These are phyloP conservation scores for Cyclotella choctawhatcheeana DNA, from an alignment of 108 stramenopile genomes.

Conservation along the genomic window DNA sequence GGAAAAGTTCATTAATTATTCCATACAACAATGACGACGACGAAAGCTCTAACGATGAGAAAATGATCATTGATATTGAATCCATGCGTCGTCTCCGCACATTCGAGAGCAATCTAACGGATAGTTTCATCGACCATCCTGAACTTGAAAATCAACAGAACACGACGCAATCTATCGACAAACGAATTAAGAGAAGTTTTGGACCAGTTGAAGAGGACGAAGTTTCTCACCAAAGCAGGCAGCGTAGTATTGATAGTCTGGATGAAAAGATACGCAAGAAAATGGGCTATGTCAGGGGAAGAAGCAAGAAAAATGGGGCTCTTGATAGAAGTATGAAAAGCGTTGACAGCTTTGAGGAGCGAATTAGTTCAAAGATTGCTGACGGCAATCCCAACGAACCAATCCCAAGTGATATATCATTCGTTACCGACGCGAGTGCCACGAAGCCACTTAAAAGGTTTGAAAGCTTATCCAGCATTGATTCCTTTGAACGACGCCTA, in stretches of 20 bases:
- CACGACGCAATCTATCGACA: background rate
- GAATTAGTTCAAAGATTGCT: background rate
- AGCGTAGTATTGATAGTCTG: background rate
- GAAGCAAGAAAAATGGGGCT: background rate
- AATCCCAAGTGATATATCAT: constrained; percentile 7
- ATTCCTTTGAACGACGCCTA: no score
- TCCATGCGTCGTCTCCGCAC: background rate
- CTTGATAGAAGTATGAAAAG: background rate
- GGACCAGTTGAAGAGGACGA: background rate
- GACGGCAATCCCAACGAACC: background rate
- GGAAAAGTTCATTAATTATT: background rate
- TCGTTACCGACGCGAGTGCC: background rate
- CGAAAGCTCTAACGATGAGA: background rate
- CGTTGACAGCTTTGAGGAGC: background rate
- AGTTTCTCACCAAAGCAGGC: background rate
- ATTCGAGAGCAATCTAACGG: background rate
- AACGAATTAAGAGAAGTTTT: background rate
- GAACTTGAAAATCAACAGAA: background rate
- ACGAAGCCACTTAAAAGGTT: no score
- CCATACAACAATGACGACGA: background rate
- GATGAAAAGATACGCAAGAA: background rate
- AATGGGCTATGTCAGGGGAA: background rate
- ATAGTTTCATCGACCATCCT: background rate
- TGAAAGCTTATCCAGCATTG: no score
- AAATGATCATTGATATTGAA: background rate